Conservation (phyloP, 2,329 filamentous ascomycete species). For the Fusarium tupiense region DNA sequence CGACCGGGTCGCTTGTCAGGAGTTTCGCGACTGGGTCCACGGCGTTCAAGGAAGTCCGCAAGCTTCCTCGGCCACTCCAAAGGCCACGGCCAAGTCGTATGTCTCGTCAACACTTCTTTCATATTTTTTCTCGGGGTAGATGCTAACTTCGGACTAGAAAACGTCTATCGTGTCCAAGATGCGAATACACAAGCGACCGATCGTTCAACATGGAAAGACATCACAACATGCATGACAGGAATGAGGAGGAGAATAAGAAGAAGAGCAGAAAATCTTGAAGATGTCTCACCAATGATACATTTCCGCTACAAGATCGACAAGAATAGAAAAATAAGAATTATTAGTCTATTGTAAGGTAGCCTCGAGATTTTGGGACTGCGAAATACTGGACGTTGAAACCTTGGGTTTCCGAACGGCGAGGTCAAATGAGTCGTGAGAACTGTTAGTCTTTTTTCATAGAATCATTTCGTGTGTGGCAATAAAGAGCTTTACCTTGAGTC, state of each 20-base stretch:
- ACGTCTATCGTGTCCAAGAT: neutral
- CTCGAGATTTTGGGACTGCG: no score
- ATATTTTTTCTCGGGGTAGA: rapidly evolving
- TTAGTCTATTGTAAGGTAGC: rapidly evolving
- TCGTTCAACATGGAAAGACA: neutral
- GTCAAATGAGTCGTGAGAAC: no score
- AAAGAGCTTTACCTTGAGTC: no score
- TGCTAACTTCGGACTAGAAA: neutral
- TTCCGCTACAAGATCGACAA: no score
- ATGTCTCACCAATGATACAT: rapidly evolving
- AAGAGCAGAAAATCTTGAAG: neutral
- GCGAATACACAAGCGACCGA: neutral
- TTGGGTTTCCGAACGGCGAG: no score
- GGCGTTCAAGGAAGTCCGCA: neutral
- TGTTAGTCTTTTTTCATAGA: no score
- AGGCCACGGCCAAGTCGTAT: neutral
- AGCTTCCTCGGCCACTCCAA: rapidly evolving
- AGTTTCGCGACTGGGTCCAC: constrained; percentile 2
- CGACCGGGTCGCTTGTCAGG: neutral
- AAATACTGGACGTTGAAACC: no score
- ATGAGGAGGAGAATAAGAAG: neutral
- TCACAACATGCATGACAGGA: neutral
- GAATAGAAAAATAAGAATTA: neutral
- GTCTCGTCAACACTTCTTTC: rapidly evolving
- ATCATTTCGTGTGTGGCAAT: no score